Base-by-base conservation (phyloP, 495 filamentous ascomycete genomes). In the Penicillium arizonense region DNA sequence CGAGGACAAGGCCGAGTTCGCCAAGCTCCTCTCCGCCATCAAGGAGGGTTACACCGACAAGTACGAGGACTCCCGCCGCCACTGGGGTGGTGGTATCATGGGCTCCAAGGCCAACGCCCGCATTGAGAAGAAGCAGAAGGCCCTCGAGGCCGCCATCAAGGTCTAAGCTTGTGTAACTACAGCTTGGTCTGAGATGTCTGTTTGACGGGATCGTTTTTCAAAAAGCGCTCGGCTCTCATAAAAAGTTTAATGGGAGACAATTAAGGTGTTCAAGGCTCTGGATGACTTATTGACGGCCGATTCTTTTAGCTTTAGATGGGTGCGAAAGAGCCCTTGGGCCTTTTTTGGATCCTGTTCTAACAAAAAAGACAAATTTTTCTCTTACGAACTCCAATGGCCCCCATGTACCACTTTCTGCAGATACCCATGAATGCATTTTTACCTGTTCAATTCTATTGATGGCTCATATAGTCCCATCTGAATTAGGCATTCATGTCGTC, bases 11-110 rank as follows among this genome's bases (percentile, higher is more conserved):
- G 81, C 79, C 61, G 95, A 97, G 82, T 87, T 97, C 62, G 83
- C 90, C 73, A 99, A 97, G 85, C 87, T 97, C 69, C 82, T 96
- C 70, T 88, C 87, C 53, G 86, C 93, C 73, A 82, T 97, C 83
- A 97, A 99, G 88, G 95, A 97, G 72, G 94, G 93, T 56, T 99
- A 96, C 82, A 76, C 86, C 57, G 93, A 94, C 74, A 96, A 96
- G 85, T 88, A 90, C 74, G 91, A 96, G 80, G 90, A 96, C 72
- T 71, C 80, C 67, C 89, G 88, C 77, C 86, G 90, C 73, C 87
- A 91, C 80, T 99, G 95, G 94, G 95, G 95, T 81, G 95, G 95
- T 84, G 95, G 95, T 78, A 96, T 97, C 80, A 96, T 97, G 93
- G 95, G 95, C 63, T 81, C 85, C 73, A 99, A 99, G 88, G 93